Percentiles rank a stretch among this genome's conserved stretches.
Evolutionary conservation across 2,329 filamentous ascomycete species (phyloP).

Genomic region (Colletotrichum sp.): DNA sequence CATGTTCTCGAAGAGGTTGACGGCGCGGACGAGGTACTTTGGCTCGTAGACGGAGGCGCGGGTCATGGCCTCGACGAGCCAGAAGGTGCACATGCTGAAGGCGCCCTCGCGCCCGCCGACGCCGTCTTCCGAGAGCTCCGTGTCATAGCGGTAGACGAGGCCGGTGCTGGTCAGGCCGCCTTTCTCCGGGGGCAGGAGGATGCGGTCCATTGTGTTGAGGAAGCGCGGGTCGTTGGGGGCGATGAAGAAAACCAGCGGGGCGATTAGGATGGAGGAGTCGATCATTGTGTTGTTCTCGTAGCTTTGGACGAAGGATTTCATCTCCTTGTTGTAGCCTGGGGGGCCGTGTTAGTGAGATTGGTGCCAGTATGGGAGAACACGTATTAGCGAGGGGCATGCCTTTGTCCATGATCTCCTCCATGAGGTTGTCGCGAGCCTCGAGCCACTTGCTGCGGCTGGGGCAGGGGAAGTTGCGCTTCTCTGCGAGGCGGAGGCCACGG

Average conservation of each 20-base stretch:
- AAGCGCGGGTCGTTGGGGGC: slow-evolving; percentile 80
- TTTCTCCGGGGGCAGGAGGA: slow-evolving; percentile 74
- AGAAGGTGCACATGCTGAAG: slow-evolving; percentile 84
- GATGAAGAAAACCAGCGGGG: slow-evolving; percentile 81
- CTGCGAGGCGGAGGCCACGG: slow-evolving; percentile 73
- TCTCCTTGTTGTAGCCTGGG: slow-evolving; percentile 70
- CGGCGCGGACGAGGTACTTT: slow-evolving; percentile 66
- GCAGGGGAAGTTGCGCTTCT: slow-evolving; percentile 78
- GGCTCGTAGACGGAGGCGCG: slow-evolving; percentile 68
- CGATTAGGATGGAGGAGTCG: slow-evolving; percentile 77
- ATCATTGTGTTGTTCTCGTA: slow-evolving; percentile 74
- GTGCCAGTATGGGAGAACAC: accelerated
- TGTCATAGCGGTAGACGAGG: slow-evolving; percentile 78
- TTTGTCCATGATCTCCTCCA: slow-evolving; percentile 79
- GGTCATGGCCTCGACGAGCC: slow-evolving; percentile 80
- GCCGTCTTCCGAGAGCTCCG: slow-evolving; percentile 70
- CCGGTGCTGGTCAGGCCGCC: slow-evolving; percentile 78
- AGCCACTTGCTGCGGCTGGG: slow-evolving; percentile 73
- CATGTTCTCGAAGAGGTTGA: slow-evolving; percentile 80
- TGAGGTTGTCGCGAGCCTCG: slow-evolving; percentile 68
- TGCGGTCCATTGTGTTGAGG: slow-evolving; percentile 72
- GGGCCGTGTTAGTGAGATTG: background rate
- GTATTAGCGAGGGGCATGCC: background rate
- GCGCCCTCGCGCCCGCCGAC: slow-evolving; percentile 78
- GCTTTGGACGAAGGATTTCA: slow-evolving; percentile 76